These are phyloP conservation scores for Canavalia ensiformis DNA, from an alignment of 306 rosid genomes.

Conservation along the genomic window DNA sequence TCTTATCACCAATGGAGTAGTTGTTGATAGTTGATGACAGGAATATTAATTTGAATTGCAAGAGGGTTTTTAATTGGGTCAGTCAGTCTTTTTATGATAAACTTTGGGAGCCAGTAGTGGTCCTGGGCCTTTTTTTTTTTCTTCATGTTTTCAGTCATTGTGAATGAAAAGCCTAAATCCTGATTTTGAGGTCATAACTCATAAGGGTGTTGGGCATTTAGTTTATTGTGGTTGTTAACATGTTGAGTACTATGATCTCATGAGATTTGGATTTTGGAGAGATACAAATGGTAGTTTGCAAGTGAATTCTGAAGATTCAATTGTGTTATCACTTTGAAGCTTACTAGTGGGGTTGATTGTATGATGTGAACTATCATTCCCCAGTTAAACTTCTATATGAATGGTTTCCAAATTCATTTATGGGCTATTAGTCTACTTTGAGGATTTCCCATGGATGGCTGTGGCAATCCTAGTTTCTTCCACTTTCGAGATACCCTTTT, in stretches of 20 bases:
- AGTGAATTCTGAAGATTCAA: slow-evolving; percentile 2
- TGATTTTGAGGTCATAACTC: neutral
- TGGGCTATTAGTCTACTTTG: slow-evolving; percentile 5
- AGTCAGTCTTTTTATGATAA: neutral
- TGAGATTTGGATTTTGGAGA: neutral
- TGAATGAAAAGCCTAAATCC: neutral
- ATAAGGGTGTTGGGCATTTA: neutral
- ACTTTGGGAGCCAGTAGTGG: neutral
- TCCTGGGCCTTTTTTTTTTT: neutral
- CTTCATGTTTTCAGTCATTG: neutral
- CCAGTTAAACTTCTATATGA: neutral
- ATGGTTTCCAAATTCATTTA: neutral
- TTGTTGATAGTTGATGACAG: neutral
- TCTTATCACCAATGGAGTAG: neutral
- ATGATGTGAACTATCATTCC: neutral
- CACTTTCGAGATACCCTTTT: neutral
- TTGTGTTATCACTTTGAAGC: neutral
- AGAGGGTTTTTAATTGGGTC: slow-evolving; percentile 2
- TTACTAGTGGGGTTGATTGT: neutral
- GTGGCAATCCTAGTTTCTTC: neutral
- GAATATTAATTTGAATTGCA: neutral
- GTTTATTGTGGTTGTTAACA: neutral
- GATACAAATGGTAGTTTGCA: neutral
- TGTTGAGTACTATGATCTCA: neutral
- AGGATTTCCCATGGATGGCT: neutral